These are phyloP conservation scores for Prunus armeniaca DNA, from an alignment of 306 rosid genomes.

Conservation along the genomic window DNA sequence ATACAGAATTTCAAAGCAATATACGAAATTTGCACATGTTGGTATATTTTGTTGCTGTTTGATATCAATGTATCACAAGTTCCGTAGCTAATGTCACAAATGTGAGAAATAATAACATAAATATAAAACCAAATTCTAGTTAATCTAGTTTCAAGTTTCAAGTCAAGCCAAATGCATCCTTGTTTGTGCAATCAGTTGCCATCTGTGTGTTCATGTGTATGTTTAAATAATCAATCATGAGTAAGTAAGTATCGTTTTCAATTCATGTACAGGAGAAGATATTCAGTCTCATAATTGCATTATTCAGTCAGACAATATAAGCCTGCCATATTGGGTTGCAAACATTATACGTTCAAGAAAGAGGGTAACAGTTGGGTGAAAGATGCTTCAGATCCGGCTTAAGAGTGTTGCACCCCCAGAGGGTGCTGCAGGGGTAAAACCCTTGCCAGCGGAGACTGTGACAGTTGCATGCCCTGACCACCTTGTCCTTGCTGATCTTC, in stretches of 20 bases:
- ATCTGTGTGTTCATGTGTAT: neutral
- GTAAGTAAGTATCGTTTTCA: neutral
- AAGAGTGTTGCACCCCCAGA: slow-evolving; percentile 62
- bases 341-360: slow-evolving; percentile 8
- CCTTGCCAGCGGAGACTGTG: slow-evolving; percentile 62
- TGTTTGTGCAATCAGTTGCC: neutral
- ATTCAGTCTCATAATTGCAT: neutral
- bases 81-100: neutral
- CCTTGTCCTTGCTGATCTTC: slow-evolving; percentile 92
- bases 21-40: neutral
- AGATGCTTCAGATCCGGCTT: slow-evolving; percentile 96
- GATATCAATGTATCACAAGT: neutral
- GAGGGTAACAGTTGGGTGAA: slow-evolving; percentile 23
- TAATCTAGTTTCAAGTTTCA: neutral
- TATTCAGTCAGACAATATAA: slow-evolving; percentile 4
- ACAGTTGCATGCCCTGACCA: slow-evolving; percentile 99
- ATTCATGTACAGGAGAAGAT: slow-evolving; percentile 3
- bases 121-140: neutral
- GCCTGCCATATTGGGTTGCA: neutral
- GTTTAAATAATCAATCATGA: neutral
- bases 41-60: neutral
- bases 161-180: neutral
- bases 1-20: neutral
- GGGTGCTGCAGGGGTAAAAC: slow-evolving; percentile 55
- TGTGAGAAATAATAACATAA: neutral